Conservation (phyloP, 345 rosid species). For the Litchi chinensis region DNA sequence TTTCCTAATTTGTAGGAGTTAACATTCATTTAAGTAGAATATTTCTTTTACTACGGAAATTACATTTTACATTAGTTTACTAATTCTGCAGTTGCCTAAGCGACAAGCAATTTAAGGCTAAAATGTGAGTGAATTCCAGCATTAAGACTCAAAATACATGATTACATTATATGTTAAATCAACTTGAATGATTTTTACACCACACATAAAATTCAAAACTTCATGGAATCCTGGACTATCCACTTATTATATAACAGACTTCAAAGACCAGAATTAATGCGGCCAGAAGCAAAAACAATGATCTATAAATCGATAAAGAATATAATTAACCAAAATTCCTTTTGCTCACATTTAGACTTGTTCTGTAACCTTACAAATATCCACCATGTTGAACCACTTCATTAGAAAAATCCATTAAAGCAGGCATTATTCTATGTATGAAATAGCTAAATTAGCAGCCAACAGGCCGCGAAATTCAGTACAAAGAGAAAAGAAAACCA, state of each 20-base stretch:
- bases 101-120: background rate
- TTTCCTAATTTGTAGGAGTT: background rate
- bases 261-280: background rate
- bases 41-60: no score
- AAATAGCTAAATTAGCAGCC: background rate
- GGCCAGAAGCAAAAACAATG: background rate
- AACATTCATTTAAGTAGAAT: background rate
- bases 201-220: background rate
- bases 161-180: background rate
- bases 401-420: background rate
- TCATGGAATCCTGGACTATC: background rate
- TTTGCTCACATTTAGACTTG: background rate
- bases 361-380: background rate
- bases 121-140: background rate
- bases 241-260: background rate
- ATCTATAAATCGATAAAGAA: background rate
- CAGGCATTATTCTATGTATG: background rate
- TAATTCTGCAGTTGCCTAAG: background rate
- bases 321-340: background rate
- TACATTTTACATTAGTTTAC: background rate
- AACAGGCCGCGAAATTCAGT: background rate
- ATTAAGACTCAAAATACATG: background rate
- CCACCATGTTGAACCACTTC: background rate
- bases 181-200: background rate
- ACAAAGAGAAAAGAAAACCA: background rate